Percentiles rank a stretch among this genome's conserved stretches.
Conservation (phyloP, 208 protist species). For the Zelonia costaricensis region DNA sequence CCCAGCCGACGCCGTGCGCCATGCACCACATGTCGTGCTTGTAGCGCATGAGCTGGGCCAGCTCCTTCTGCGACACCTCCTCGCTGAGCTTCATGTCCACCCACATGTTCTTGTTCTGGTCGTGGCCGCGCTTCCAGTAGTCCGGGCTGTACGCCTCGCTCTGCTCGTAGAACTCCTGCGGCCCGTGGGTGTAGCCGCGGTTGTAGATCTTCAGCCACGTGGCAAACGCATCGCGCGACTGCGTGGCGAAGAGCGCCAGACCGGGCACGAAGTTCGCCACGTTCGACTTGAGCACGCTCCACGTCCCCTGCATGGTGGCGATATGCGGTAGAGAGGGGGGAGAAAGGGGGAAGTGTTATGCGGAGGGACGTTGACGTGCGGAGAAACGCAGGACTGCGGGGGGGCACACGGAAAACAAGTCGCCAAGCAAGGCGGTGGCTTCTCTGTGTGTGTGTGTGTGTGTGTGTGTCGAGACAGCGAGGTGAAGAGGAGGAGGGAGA, state of each 20-base stretch:
- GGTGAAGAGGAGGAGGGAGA: background rate
- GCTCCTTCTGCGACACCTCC: slow-evolving; percentile 81
- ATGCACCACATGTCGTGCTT: slow-evolving; percentile 89
- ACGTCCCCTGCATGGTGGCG: slow-evolving; percentile 79
- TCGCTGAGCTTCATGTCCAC: slow-evolving; percentile 89
- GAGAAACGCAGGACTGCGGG: too few species aligned
- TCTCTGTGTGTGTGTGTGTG: slow-evolving; percentile 7
- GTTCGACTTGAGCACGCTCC: slow-evolving; percentile 80
- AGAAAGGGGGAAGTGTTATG: slow-evolving; percentile 10
- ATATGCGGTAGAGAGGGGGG: background rate
- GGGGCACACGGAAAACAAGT: too few species aligned
- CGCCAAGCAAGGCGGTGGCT: too few species aligned
- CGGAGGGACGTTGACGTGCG: too few species aligned
- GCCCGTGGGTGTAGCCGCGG: slow-evolving; percentile 70
- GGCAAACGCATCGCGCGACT: slow-evolving; percentile 53
- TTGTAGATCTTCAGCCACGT: slow-evolving; percentile 88
- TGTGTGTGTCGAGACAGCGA: background rate
- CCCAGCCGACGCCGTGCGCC: slow-evolving; percentile 52
- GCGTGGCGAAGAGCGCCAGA: slow-evolving; percentile 50
- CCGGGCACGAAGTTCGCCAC: slow-evolving; percentile 73
- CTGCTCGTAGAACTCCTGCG: slow-evolving; percentile 78
- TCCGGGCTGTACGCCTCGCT: slow-evolving; percentile 76
- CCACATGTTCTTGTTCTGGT: slow-evolving; percentile 92
- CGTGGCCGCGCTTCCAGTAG: slow-evolving; percentile 88
- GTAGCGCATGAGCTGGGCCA: slow-evolving; percentile 82